Base-by-base conservation (phyloP, 345 rosid species). In the Eucalyptus viminalis region DNA sequence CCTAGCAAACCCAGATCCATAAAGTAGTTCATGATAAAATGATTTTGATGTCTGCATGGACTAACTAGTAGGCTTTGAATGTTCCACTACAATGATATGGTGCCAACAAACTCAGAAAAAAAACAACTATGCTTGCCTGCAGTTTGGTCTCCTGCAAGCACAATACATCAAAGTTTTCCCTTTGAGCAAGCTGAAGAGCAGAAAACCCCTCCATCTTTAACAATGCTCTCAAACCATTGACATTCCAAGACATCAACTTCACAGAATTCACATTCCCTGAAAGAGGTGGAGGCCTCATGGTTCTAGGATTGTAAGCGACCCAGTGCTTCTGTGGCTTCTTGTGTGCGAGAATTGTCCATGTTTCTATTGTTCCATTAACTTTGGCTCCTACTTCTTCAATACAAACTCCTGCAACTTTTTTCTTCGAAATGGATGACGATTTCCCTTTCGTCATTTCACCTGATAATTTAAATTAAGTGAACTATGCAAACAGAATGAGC, bases 121-220 rank as follows among this genome's bases (percentile, higher is more conserved):
- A 22, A n/a, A n/a, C 45, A 40, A 87, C 5, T 25, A 91, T 86
- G 88, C 92, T 93, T 91, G 90, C 99, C 97, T 96, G 98, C 86
- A 97, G 90, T 91, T 98, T 96, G 88, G 99, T 97, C 90, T 97
- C 99, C 91, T 97, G 99, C 93, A 97, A 94, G 94, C 99, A 98
- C 89, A 97, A 87, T 15, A 98, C 92, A 91, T 98, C 99, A 88
- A 98, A 95, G 76, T 95, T 90, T 94, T 97, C 99, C 92, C 94
- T 94, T 90, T 94, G 92, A 54, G 99, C 98, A 92, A 97, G 98
- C 89, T 97, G 95, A 89, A 92, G 92, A 17, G 95, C 97, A 86
- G 98, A 96, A 93, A 94, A 96, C 40, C 96, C 95, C 91, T 93
- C 94, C 31, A 88, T 87, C 93, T 97, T 97, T 93, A 95, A 86